Base-by-base conservation (phyloP, 1,284 basidiomycete genomes). In the Apiotrichum gamsii region DNA sequence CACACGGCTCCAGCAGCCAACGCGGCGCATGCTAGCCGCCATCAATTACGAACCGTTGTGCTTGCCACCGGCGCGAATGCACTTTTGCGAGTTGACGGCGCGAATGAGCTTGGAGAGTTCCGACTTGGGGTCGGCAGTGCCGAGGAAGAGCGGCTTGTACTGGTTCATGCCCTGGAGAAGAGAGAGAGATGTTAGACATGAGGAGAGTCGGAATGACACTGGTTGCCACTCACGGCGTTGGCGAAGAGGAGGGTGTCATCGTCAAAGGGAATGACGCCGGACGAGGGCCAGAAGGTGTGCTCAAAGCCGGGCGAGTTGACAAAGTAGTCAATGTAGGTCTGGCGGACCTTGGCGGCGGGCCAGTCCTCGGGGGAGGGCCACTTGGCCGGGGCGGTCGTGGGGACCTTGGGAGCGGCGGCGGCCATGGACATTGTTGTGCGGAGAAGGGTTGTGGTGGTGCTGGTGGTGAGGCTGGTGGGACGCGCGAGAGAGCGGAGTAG, bases 51-150 rank as follows among this genome's bases (percentile, higher is more conserved):
- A 43, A 86, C 89, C 93, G 62, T 98, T 98, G 74, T 98, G 94
- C 74, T 98, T 98, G 63, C 94, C 94, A 46, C 94, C 94, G 5
- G 94, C 94, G 54, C 94, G 82, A 59, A 98, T 98, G 72, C 95
- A 98, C 74, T 90, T 98, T 72, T 98, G 94, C 46, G 82, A 86
- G 75, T 98, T 98, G 73, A 86, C 90, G 2, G 91, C 94, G 59
- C 95, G 85, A 67, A 85, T 87, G 60, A 96, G 78, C 70, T 87
- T 90, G 49, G 87, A 81, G 62, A 96, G 41, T 86, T 85, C 32
- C 84, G 93, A 66, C 86, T 81, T 71, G 38, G 91, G 90, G 74
- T 97, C 93, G 50, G 93, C 91, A 5, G 87, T 95, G 56, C 94
- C 94, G 29, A 98, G 80, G 73, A 98, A 97, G 58, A 97, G 90